Evolutionary conservation across 306 rosid genomes (phyloP).

Genomic region (Gynostemma pentaphyllum): DNA sequence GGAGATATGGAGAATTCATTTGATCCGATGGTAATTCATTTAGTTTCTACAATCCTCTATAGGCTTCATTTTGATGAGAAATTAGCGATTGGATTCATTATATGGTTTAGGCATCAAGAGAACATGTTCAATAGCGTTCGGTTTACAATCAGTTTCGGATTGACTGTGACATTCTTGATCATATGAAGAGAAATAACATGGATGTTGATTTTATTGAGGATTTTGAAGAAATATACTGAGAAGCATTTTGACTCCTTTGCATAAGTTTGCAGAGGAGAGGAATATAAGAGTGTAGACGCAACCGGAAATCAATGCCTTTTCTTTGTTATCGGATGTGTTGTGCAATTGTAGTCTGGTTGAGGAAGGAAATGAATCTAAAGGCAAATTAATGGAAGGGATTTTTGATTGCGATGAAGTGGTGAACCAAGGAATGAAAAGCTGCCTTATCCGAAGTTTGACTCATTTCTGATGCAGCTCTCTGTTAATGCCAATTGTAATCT

Average conservation of each 20-base stretch:
- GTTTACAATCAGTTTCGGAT: conserved; percentile 76
- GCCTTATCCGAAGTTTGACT: conserved; percentile 58
- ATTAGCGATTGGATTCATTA: conserved; percentile 62
- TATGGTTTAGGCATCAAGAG: conserved; percentile 67
- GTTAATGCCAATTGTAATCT: conserved; percentile 62
- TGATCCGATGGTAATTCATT: conserved; percentile 41
- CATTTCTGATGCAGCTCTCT: too few relatives aligned
- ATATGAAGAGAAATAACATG: conserved; percentile 66
- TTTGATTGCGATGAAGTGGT: conserved; percentile 55
- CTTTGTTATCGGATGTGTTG: conserved; percentile 56
- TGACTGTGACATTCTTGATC: conserved; percentile 65
- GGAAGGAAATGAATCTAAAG: conserved; percentile 44
- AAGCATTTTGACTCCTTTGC: conserved; percentile 60
- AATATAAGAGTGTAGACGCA: conserved; percentile 61
- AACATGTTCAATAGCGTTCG: conserved; percentile 53
- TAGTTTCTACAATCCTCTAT: conserved; percentile 45
- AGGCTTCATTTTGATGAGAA: conserved; percentile 68
- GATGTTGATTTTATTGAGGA: conserved; percentile 43
- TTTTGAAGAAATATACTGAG: conserved; percentile 56
- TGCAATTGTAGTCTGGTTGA: conserved; percentile 75
- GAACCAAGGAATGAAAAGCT: conserved; percentile 47
- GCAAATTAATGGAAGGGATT: conserved; percentile 70
- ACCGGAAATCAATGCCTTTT: conserved; percentile 65
- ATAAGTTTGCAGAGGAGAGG: conserved; percentile 71
- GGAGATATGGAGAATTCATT: conserved; percentile 48